A percentile compares a stretch with the other conserved stretches of the same genome.
phyloP scores from a whole-genome alignment of 768 basidiomycete genomes.

The Tulasnella sp. region DNA sequence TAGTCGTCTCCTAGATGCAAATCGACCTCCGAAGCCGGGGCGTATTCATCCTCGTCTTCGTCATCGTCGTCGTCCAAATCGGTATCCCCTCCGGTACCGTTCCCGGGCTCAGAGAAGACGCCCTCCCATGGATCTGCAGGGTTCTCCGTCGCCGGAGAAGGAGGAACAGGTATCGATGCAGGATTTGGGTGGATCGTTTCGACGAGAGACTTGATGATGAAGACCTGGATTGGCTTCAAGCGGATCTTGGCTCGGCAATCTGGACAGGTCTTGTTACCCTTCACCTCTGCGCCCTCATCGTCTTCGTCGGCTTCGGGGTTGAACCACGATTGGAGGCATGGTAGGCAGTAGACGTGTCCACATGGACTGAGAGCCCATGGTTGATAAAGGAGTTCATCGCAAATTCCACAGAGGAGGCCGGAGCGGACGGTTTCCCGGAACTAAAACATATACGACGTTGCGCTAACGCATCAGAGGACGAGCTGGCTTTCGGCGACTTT shows the following conservation, averaged over 20 bases:
- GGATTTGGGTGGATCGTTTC: conserved; percentile 6
- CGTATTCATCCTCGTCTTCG: conserved; percentile 5
- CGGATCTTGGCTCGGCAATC: conserved; percentile 9
- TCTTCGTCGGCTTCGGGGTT: neutral
- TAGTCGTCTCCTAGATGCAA: neutral
- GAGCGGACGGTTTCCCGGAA: neutral
- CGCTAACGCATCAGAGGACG: neutral
- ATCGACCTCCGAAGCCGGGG: no score
- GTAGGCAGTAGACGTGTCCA: conserved; percentile 10
- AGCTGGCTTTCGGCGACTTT: neutral
- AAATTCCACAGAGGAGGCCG: conserved; percentile 2
- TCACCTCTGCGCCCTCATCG: neutral
- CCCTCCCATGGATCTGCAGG: conserved; percentile 4
- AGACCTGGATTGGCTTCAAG: neutral
- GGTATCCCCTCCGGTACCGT: neutral
- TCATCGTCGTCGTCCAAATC: neutral
- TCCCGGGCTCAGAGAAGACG: neutral
- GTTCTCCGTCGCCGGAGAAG: neutral
- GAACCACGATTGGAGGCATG: conserved; percentile 2
- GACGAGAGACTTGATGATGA: conserved; percentile 5
- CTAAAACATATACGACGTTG: no score
- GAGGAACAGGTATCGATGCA: neutral
- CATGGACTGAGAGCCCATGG: conserved; percentile 9
- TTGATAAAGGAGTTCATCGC: neutral
- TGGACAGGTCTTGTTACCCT: conserved; percentile 7